These are phyloP conservation scores for Butyriboletus loyo DNA, from an alignment of 768 basidiomycete species.

Conservation along the genomic window DNA sequence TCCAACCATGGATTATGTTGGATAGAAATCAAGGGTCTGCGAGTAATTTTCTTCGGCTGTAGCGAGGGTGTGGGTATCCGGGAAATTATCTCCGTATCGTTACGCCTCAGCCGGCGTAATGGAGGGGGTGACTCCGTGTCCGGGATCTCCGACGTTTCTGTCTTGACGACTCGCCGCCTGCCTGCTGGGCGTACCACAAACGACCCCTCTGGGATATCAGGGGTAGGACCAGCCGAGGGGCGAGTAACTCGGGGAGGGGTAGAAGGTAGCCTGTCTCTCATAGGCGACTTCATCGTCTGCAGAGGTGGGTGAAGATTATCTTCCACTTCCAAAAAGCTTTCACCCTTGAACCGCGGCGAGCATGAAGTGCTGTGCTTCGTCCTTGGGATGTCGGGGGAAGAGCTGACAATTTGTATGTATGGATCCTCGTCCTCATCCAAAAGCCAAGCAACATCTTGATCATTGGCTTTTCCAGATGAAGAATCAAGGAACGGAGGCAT, in stretches of 20 bases:
- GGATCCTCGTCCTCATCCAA: slow-evolving; percentile 63
- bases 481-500: neutral
- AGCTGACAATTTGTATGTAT: slow-evolving; percentile 49
- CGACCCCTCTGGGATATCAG: slow-evolving; percentile 37
- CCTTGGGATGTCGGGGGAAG: slow-evolving; percentile 39
- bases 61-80: slow-evolving; percentile 19
- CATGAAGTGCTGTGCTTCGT: slow-evolving; percentile 1
- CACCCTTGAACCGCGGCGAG: slow-evolving; percentile 10
- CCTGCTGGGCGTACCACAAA: slow-evolving; percentile 46
- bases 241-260: slow-evolving; percentile 29
- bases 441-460: slow-evolving; percentile 60
- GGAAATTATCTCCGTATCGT: slow-evolving; percentile 25
- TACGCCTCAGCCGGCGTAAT: slow-evolving; percentile 29
- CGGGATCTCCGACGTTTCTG: slow-evolving; percentile 18
- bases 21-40: slow-evolving; percentile 33
- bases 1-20: slow-evolving; percentile 52
- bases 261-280: slow-evolving; percentile 33
- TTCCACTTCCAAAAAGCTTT: slow-evolving; percentile 16
- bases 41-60: slow-evolving; percentile 21
- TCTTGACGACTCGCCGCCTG: slow-evolving; percentile 17
- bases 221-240: slow-evolving; percentile 15
- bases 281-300: slow-evolving; percentile 5
- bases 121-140: slow-evolving; percentile 30
- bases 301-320: slow-evolving; percentile 5
- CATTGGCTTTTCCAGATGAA: slow-evolving; percentile 3